phyloP scores from a whole-genome alignment of 192 early-diverging fungal genomes.

The Spizellomyces sp. region DNA sequence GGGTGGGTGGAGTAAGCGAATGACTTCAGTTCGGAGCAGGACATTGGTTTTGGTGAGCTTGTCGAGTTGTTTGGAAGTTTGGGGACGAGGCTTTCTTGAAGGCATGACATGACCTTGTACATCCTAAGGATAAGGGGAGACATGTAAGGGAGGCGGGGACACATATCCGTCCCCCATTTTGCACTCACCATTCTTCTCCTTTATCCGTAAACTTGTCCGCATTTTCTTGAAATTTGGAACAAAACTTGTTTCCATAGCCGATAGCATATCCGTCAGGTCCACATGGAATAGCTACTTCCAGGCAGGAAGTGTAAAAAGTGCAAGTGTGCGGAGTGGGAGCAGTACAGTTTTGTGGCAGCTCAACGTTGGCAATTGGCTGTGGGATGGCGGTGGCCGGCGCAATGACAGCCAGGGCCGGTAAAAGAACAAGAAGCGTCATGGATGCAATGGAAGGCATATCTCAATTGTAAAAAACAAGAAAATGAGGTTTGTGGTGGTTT shows the following conservation, averaged over 20 bases:
- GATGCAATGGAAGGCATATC: too few relatives aligned
- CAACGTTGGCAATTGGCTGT: neutral
- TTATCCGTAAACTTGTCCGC: conserved; percentile 4
- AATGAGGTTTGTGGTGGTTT: too few relatives aligned
- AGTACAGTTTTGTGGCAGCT: neutral
- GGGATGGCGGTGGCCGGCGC: neutral
- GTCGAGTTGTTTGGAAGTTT: neutral
- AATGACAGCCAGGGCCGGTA: neutral
- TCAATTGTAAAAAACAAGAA: too few relatives aligned
- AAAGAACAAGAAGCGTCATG: too few relatives aligned
- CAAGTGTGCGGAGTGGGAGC: conserved; percentile 8
- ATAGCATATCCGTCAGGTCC: conserved; percentile 6
- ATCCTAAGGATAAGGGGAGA: conserved; percentile 2
- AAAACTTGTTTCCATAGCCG: conserved; percentile 13
- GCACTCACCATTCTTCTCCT: conserved; percentile 12
- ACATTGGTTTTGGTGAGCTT: neutral
- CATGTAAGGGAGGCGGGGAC: neutral
- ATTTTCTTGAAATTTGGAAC: conserved; percentile 1
- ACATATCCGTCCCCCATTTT: neutral
- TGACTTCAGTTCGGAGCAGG: neutral
- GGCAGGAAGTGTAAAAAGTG: conserved; percentile 4
- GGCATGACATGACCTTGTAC: conserved; percentile 11
- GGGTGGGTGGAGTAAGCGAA: neutral
- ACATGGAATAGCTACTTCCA: conserved; percentile 9
- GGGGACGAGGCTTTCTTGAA: conserved; percentile 12